phyloP scores from a whole-genome alignment of 1,139 yeast genomes.

The Yamadazyma jaroonii region DNA sequence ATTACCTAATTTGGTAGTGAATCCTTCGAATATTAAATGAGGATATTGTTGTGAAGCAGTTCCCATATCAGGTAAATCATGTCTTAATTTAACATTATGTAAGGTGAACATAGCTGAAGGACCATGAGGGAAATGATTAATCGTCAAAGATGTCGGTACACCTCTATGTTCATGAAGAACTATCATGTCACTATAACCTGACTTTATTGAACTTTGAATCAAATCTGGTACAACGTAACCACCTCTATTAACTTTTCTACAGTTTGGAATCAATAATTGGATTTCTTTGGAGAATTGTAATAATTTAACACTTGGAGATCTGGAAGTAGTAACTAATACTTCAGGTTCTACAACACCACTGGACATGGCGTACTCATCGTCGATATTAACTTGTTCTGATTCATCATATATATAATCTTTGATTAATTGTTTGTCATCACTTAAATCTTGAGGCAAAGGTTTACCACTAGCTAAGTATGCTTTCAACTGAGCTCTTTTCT shows the following conservation, averaged over 20 bases:
- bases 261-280: constrained; percentile 83
- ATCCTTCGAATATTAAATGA: constrained; percentile 89
- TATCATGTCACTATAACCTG: constrained; percentile 74
- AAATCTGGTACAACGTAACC: constrained; percentile 82
- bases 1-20: constrained; percentile 78
- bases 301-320: constrained; percentile 84
- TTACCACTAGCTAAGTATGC: constrained; percentile 91
- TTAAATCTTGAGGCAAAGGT: constrained; percentile 82
- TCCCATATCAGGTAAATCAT: constrained; percentile 84
- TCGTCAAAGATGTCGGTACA: constrained; percentile 90
- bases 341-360: constrained; percentile 94
- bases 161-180: constrained; percentile 96
- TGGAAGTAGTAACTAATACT: constrained; percentile 85
- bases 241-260: constrained; percentile 90
- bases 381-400: constrained; percentile 60
- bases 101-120: constrained; percentile 93
- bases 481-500: constrained; percentile 81
- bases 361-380: constrained; percentile 86
- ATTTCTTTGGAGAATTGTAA: constrained; percentile 93
- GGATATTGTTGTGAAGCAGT: constrained; percentile 91
- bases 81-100: constrained; percentile 92
- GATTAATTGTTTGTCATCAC: constrained; percentile 81
- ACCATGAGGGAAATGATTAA: constrained; percentile 97
- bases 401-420: constrained; percentile 85
- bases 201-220: constrained; percentile 74